phyloP scores from a whole-genome alignment of 371 early-diverging fungal genomes.

The Blakeslea trispora region DNA sequence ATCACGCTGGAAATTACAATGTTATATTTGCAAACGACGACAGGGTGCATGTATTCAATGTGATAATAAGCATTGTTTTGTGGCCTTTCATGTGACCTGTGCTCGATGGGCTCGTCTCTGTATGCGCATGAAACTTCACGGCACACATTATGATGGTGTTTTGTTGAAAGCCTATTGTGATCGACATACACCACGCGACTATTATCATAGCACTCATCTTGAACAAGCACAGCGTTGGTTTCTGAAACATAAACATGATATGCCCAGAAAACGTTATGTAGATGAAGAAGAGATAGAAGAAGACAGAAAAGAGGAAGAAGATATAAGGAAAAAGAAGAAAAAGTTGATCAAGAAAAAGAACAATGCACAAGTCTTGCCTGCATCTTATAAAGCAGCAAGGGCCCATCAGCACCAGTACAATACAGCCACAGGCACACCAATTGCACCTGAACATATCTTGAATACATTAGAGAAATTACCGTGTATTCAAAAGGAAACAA shows the following conservation, averaged over 20 bases:
- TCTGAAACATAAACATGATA: conserved; percentile 15
- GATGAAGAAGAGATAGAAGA: conserved; percentile 41
- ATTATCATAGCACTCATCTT: conserved; percentile 51
- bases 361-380: conserved; percentile 32
- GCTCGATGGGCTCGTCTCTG: conserved; percentile 84
- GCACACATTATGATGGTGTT: conserved; percentile 55
- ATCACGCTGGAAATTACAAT: conserved; percentile 86
- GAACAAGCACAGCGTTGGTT: conserved; percentile 38
- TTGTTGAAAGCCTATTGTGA: conserved; percentile 77
- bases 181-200: conserved; percentile 78
- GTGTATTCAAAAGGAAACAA: conserved; percentile 41
- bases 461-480: conserved; percentile 58
- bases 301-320: conserved; percentile 13
- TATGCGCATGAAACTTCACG: conserved; percentile 78
- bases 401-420: conserved; percentile 62
- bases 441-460: conserved; percentile 72
- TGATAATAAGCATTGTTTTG: conserved; percentile 82
- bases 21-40: conserved; percentile 83
- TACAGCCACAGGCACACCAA: conserved; percentile 55
- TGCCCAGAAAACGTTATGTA: conserved; percentile 37
- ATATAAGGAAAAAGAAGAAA: conserved; percentile 19
- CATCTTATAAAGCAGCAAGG: conserved; percentile 57
- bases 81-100: conserved; percentile 95
- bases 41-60: conserved; percentile 97
- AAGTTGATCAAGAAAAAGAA: background rate